Evolutionary conservation across 2,329 filamentous ascomycete genomes (phyloP), one percentile per base, ranked within the genome.

Genomic region (Phoma sp.): DNA sequence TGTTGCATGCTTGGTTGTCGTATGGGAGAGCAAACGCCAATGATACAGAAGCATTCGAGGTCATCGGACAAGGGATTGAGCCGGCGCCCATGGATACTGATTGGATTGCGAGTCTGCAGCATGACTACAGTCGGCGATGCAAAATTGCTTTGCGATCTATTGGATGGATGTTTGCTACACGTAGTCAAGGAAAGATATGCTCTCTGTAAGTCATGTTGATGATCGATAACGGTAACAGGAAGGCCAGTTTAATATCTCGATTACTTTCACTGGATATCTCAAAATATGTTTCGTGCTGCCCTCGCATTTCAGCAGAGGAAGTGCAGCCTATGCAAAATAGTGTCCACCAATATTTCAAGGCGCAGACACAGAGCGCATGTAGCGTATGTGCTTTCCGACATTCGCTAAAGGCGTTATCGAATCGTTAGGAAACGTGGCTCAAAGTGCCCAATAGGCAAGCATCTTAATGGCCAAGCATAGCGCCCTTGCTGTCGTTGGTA

Each of bases 401-500:
- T 8, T 55, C 59, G 62, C 64, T 58, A 52, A 53, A 56, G 53
- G 58, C 36, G 47, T 67, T 44, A 58, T 58, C 43, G 57, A 61
- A 56, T 64, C 54, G 55, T 61, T 57, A 54, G 23, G 41, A 41
- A 29, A 52, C 47, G 52, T 57, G 35, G 14, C 22, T 32, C 25
- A 33, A 54, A 40, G 24, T 44, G 44, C 47, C 58, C 70, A 72
- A 65, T 74, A 70, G 7, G 65, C 63, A 27, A 71, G 57, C 44
- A 65, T 61, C 18, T 59, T 71, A 72, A 65, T 74, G 71, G 7
- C 65, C 63, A 27, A 71, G 57, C 44, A 65, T 61, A 25, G 66
- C 54, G 37, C 78, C 78, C 58, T 73, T 66, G 46, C 70, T 68
- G 62, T 75, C 67, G 69, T 80, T 80, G 55, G 71, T 77, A 60